Evolutionary conservation across 2,329 filamentous ascomycete genomes (phyloP).

Genomic region (Trichothecium roseum): DNA sequence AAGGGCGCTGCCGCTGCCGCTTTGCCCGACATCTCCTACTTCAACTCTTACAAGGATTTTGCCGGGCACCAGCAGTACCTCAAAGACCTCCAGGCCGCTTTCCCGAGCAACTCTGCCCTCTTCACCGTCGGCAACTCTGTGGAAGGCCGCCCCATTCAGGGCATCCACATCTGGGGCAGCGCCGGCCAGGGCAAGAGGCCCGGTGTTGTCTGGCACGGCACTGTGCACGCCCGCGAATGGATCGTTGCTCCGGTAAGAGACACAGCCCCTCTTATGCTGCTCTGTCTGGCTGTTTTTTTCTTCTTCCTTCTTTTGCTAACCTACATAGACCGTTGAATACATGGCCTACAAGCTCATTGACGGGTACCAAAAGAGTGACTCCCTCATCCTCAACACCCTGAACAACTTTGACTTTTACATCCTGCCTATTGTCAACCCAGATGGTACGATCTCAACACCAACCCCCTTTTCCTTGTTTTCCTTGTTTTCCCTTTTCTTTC

Average conservation of each 20-base stretch:
- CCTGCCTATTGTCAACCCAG: conserved; percentile 51
- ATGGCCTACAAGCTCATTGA: conserved; percentile 37
- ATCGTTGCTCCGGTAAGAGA: conserved; percentile 28
- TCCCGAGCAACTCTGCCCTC: conserved; percentile 34
- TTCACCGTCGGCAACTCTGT: conserved; percentile 36
- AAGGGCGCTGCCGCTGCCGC: conserved; percentile 1
- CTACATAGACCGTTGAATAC: conserved; percentile 35
- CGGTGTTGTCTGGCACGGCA: conserved; percentile 45
- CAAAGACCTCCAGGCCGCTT: conserved; percentile 28
- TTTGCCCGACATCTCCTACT: conserved; percentile 15
- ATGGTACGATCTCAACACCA: conserved; percentile 38
- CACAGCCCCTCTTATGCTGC: too few species aligned
- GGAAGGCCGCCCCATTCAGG: conserved; percentile 46
- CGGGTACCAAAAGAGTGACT: conserved; percentile 27
- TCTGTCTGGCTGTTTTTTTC: too few species aligned
- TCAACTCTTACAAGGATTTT: conserved; percentile 42
- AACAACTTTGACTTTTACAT: conserved; percentile 58
- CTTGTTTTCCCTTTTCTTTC: too few species aligned
- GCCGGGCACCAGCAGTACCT: conserved; percentile 39
- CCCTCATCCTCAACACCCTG: conserved; percentile 22
- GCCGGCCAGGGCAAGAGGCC: conserved; percentile 33
- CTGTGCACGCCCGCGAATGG: conserved; percentile 52
- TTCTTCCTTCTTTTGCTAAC: too few species aligned
- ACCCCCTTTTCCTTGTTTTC: too few species aligned
- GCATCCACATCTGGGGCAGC: conserved; percentile 44